Percentiles rank a stretch among this genome's conserved stretches.
These are phyloP conservation scores for Entomortierella beljakovae DNA, from an alignment of 192 early-diverging fungal species.

Conservation along the genomic window DNA sequence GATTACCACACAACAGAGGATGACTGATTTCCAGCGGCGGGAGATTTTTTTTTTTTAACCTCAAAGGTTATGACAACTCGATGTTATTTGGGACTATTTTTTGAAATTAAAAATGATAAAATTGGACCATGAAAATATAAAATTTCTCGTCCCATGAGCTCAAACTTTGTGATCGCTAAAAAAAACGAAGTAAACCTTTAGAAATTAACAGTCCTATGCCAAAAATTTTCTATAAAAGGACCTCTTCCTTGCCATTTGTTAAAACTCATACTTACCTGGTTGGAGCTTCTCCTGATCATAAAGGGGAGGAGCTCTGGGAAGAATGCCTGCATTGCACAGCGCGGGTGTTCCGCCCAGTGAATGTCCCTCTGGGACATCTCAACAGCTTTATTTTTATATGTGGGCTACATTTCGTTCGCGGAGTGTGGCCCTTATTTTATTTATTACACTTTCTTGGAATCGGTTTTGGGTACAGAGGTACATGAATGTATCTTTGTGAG, in stretches of 20 bases:
- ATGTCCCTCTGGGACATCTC: slow-evolving; percentile 57
- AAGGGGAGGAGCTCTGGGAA: slow-evolving; percentile 40
- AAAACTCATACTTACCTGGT: slow-evolving; percentile 54
- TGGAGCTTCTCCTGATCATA: slow-evolving; percentile 40
- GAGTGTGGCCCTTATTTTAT: slow-evolving; percentile 26
- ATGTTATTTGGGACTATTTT: too few species aligned
- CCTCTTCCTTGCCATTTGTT: neutral
- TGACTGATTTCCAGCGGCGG: too few species aligned
- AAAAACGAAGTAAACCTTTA: too few species aligned
- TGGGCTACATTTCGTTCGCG: slow-evolving; percentile 36
- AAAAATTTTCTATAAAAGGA: slow-evolving; percentile 10
- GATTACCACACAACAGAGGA: too few species aligned
- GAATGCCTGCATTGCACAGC: slow-evolving; percentile 52
- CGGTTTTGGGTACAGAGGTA: neutral
- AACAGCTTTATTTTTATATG: slow-evolving; percentile 55
- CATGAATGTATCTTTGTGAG: too few species aligned
- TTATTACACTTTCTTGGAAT: neutral
- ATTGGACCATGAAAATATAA: too few species aligned
- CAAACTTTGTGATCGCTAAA: too few species aligned
- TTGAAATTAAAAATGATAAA: too few species aligned
- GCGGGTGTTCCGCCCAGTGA: slow-evolving; percentile 42
- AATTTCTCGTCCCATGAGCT: too few species aligned
- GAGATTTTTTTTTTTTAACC: too few species aligned
- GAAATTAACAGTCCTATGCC: neutral
- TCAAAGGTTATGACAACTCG: too few species aligned